Evolutionary conservation across 768 basidiomycete species (phyloP).

Genomic region (Lanmaoa pseudosensibilis): DNA sequence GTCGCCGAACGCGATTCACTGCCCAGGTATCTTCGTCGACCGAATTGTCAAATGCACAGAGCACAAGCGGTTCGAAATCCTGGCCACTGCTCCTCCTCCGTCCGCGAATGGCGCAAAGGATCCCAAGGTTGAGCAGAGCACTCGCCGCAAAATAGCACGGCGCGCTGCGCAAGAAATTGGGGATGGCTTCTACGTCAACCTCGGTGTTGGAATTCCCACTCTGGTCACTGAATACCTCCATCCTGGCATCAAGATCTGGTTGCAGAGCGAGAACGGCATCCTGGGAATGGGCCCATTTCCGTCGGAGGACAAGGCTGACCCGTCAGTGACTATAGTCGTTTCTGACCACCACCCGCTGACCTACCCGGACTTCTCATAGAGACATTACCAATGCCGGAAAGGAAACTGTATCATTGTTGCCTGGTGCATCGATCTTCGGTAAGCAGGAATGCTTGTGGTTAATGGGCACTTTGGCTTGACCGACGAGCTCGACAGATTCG

Average conservation of each 20-base stretch:
- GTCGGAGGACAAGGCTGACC: conserved; percentile 70
- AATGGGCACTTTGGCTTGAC: conserved; percentile 22
- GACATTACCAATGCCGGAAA: conserved; percentile 93
- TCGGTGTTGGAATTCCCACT: conserved; percentile 91
- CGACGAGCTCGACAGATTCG: conserved; percentile 48
- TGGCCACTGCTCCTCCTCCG: conserved; percentile 56
- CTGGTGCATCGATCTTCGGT: conserved; percentile 89
- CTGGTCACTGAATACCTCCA: conserved; percentile 75
- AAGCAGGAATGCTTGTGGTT: conserved; percentile 49
- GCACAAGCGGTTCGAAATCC: conserved; percentile 73
- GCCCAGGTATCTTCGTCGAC: conserved; percentile 82
- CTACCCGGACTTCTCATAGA: conserved; percentile 52
- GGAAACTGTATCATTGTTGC: conserved; percentile 87
- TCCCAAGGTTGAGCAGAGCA: conserved; percentile 50
- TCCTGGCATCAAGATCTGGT: conserved; percentile 70
- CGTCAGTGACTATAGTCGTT: conserved; percentile 47
- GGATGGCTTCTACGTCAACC: conserved; percentile 82
- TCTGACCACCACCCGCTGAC: conserved; percentile 3
- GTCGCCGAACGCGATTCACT: conserved; percentile 78
- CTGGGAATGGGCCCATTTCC: conserved; percentile 87
- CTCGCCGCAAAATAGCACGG: conserved; percentile 70
- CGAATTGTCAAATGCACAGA: conserved; percentile 75
- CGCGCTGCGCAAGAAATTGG: conserved; percentile 86
- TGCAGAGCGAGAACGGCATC: conserved; percentile 89
- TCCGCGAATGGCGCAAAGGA: conserved; percentile 40